Base-by-base conservation (phyloP, 2,329 filamentous ascomycete genomes). In the Helotiales sp. region DNA sequence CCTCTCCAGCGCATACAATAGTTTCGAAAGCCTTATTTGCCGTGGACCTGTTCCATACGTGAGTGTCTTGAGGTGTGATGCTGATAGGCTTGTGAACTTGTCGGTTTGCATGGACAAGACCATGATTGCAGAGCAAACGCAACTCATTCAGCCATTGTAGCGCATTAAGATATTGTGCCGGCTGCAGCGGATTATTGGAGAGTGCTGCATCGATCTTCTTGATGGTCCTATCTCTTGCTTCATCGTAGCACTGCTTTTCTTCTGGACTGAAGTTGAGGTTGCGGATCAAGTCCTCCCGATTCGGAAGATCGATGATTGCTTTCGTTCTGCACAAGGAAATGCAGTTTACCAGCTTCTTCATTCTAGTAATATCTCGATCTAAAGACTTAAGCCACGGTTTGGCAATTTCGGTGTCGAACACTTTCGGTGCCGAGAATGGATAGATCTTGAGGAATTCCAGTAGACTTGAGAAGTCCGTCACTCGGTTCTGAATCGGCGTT, bases 401-500 rank as follows among this genome's bases (percentile, higher is more conserved):
- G 0, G 67, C 31, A n/a, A 63, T 59, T 24, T 63, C 73, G 0
- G 61, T 52, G 0, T 79, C 73, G 42, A 79, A 80, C 0, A 52
- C 49, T 42, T 67, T 73, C 0, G 62, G 57, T 8, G 78, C 70
- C 4, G 70, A 61, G 52, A 78, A 80, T 0, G 79, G 79, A 57
- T 75, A 63, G 0, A 70, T 72, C 5, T 69, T 67, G 13, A 81
- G 66, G 53, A 80, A 81, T 25, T 72, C 73, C 1, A 81, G 65
- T 0, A 81, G 68, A 1, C 71, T 69, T 0, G 72, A 69, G 5
- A 81, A 67, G 47, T 81, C 79, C 1, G 64, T 65, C 0, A 79
- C 67, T 0, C 67, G 67, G 47, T 81, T 82, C 44, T 81, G 78
- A 0, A 82, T 75, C 0, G 79, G 79, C 0, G 79, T 81, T 0